Conservation (phyloP, 768 basidiomycete species). For the Pulveroboletus sp. region DNA sequence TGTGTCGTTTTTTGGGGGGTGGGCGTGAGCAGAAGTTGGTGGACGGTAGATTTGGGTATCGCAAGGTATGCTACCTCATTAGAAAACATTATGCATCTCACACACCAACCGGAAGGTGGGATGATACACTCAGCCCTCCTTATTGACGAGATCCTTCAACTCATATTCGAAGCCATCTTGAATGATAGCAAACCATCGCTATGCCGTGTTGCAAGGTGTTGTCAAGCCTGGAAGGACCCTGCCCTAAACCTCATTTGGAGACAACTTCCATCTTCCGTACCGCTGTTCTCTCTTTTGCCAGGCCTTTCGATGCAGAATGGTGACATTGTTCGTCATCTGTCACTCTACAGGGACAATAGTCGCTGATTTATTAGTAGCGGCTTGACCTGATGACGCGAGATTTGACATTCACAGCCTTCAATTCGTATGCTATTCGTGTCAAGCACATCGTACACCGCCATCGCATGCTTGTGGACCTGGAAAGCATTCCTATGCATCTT, state of each 20-base stretch:
- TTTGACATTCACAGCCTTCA: slow-evolving; percentile 5
- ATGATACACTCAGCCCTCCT: slow-evolving; percentile 42
- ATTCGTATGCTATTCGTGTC: slow-evolving; percentile 23
- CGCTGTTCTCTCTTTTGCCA: slow-evolving; percentile 37
- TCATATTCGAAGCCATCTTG: slow-evolving; percentile 35
- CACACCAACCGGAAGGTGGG: background rate
- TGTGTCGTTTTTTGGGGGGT: background rate
- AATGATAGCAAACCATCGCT: slow-evolving; percentile 31
- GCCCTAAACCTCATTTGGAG: slow-evolving; percentile 46
- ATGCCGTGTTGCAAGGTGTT: slow-evolving; percentile 36
- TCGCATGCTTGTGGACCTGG: slow-evolving; percentile 6
- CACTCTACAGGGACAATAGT: background rate
- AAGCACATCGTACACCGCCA: slow-evolving; percentile 22
- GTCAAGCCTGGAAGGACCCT: slow-evolving; percentile 45
- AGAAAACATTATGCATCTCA: background rate
- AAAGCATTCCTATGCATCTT: slow-evolving; percentile 1
- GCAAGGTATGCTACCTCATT: slow-evolving; percentile 5
- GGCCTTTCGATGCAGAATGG: slow-evolving; percentile 9
- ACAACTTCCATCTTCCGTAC: slow-evolving; percentile 36
- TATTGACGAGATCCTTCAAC: slow-evolving; percentile 47
- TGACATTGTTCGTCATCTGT: slow-evolving; percentile 10
- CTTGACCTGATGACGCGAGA: slow-evolving; percentile 4
- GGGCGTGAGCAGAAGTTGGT: background rate
- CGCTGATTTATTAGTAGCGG: slow-evolving; percentile 7
- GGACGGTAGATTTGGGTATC: background rate